Evolutionary conservation across 2,329 filamentous ascomycete species (phyloP), one percentile per base, ranked within the genome.

Genomic region (Acarospora socialis): DNA sequence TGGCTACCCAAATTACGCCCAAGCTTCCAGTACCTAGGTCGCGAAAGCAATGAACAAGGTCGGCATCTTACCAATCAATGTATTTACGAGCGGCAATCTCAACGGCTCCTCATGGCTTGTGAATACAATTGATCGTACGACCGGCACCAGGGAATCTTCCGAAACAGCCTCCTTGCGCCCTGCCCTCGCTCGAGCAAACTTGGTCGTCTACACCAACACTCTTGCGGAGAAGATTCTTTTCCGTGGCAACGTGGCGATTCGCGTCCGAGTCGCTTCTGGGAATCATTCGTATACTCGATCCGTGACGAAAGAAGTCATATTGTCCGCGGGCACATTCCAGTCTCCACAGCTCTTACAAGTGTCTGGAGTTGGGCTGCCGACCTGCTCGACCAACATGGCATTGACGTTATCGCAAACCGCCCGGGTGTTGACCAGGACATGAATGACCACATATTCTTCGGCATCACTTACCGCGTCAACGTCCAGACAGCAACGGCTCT

Each of bases 381-480:
- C 49, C 1, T 62, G 13, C 53, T 71, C 2, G 32, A 54, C 3
- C 45, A 51, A n/a, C 54, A 62, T 31, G 46, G 57, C 10, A 70
- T 70, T 21, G 45, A 54, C 0, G 42, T 65, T 1, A 36, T 70
- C 2, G 53, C 54, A n/a, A 55, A 65, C 23, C 54, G 63, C 1
- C 57, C 59, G 0, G 65, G 65, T 1, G 67, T 70, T 1, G 68
- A 66, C 4, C 52, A 66, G 41, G 61, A 64, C 33, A 52, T 70
- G 39, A 54, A 55, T 36, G 65, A 70, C 33, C 54, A 58, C 26
- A 32, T 37, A 17, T 42, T 50, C 33, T 52, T 50, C 33, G 48
- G 49, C 10, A 43, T 53, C 19, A 44, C 50, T 7, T 51, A 52
- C 35, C 45, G 47, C 4, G 49, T 59, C 21, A 52, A 53, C 34